Base-by-base conservation (phyloP, 2,329 filamentous ascomycete genomes). In the Colletotrichum neosansevieriae region DNA sequence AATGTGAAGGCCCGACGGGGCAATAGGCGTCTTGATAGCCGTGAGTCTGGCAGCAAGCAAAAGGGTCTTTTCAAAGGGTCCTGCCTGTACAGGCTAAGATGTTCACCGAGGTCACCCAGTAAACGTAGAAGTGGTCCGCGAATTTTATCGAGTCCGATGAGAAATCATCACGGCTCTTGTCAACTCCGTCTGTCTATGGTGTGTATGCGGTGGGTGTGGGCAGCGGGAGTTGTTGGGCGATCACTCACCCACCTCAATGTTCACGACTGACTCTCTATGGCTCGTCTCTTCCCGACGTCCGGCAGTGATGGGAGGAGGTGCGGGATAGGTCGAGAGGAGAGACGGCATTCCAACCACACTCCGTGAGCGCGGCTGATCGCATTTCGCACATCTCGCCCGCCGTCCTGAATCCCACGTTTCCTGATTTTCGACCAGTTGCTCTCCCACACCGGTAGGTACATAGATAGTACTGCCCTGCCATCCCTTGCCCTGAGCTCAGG, bases 291-390 rank as follows among this genome's bases (percentile, higher is more conserved):
- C 19, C 65, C 47, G 54, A 56, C n/a, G 21, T 24, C 40, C 61
- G 54, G 21, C 60, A 42, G 32, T 29, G 15, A 47, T 53, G 59
- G 32, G 49, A 49, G 65, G 54, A 49, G 65, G 54, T 19, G 45
- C 19, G 32, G 53, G 38, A 68, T 58, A 64, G 61, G 47, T 49
- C 40, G 40, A 53, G 29, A 19, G 36, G 42, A 13, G 29, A 13
- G 40, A 42, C 40, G 47, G 38, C 40, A 65, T 68, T 65, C 24
- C 42, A 56, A 68, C 65, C 60, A 53, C 65, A 65, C 34, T 59
- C 45, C 10, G 45, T 49, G 5, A 32, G 54, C 65, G 32, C 65
- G 65, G 65, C 65, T 65, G 60, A 59, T 53, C 49, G 60, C 61
- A 42, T 40, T 54, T 56, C 13, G 17, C 32, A 4, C 15, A 19